phyloP scores from a whole-genome alignment of 2,329 filamentous ascomycete species.

The Emmonsiellopsis sp. region DNA sequence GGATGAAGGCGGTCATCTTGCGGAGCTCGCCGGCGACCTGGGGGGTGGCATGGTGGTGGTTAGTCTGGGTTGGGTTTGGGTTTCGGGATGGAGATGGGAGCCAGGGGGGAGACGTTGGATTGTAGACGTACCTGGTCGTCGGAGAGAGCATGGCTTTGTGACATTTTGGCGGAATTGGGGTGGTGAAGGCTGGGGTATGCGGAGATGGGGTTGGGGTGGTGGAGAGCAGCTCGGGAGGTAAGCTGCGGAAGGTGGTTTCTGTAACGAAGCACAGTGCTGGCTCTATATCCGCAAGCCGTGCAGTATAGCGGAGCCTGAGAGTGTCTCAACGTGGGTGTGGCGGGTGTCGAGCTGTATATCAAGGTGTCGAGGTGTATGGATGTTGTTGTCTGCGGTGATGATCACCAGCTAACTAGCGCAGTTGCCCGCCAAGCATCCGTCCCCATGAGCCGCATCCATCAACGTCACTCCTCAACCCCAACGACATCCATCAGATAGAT shows the following conservation, averaged over 20 bases:
- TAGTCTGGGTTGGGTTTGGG: conserved; percentile 6
- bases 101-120: not conserved
- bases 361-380: not conserved
- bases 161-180: conserved; percentile 54
- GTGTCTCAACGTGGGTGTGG: no score
- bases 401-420: not conserved
- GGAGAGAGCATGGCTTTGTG: conserved; percentile 86
- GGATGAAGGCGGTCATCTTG: conserved; percentile 99
- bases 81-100: not conserved
- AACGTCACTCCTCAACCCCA: not conserved
- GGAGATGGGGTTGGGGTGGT: conserved; percentile 5
- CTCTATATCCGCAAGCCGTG: no score
- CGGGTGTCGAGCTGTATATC: not conserved
- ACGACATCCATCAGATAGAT: not conserved
- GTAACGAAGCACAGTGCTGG: no score
- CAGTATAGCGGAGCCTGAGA: no score
- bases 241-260: conserved; percentile 5
- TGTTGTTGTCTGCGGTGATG: not conserved
- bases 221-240: conserved; percentile 11
- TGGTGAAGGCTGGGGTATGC: conserved; percentile 1
- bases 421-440: not conserved
- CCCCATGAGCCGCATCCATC: not conserved
- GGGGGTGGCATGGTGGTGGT: conserved; percentile 6
- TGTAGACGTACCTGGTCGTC: conserved; percentile 72
- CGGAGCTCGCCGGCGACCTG: conserved; percentile 96